Evolutionary conservation across 2,329 filamentous ascomycete species (phyloP), one percentile per base, ranked within the genome.

Genomic region (Penicillium capsulatum): DNA sequence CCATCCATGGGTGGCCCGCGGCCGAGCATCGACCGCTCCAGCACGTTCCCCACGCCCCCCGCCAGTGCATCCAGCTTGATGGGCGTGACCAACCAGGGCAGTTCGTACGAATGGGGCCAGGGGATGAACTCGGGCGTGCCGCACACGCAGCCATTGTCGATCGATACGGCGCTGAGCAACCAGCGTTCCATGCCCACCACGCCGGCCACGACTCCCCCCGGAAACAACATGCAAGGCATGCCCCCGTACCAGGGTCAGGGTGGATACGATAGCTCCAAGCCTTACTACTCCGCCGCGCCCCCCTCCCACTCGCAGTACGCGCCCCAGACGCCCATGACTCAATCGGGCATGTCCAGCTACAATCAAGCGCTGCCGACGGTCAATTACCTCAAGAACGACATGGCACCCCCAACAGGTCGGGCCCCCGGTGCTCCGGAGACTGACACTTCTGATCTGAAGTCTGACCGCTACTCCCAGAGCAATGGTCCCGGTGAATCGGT

Each of bases 11-110:
- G 24, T 73, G 79, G 48, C 69, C 76, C n/a, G 68, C 81, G 91
- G 30, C 89, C 89, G 6, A 74, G 79, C 5, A 69, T 94, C 26
- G 90, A 96, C 48, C 81, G 91, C 36, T 84, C 89, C 11, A 86
- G 95, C 63, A 94, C 89, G 2, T 96, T 96, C 66, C 90, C 91
- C 3, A 96, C 91, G 3, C 91, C 91, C 24, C 90, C 91, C 1
- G 87, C 90, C 1, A 96, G 87, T 63, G 86, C 89, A n/a, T 92
- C 89, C 0, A 87, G 88, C 65, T 80, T 94, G 31, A 88, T 81
- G 69, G 70, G 77, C 45, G 87, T 94, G 75, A 81, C 81, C 31
- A 77, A 77, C 50, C 81, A 84, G 27, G 84, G 87, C 22, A 76
- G 68, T 51, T 84, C 77, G 28, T 94, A 91, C 63, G 84, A 90